Base-by-base conservation (phyloP, 805 yeast genomes). In the Groenewaldozyma tartarivorans region DNA sequence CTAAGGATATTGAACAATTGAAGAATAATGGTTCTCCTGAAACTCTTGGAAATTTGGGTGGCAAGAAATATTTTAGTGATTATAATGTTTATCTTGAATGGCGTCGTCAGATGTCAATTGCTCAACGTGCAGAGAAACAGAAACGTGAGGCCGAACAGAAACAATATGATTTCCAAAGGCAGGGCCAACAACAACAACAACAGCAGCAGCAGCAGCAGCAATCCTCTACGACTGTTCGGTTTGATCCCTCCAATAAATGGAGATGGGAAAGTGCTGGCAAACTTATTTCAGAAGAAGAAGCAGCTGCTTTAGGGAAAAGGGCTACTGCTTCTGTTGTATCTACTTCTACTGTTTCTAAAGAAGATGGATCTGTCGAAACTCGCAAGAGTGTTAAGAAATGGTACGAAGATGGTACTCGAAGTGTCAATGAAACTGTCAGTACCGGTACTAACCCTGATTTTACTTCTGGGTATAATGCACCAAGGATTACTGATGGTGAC, bases 61-160 rank as follows among this genome's bases (percentile, higher is more conserved):
- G 59, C 40, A 22, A 46, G 38, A 39, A 52, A 5, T 83, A 71
- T 58, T 87, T 85, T 64, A 66, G 67, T 19, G 79, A 74, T 40
- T 79, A 73, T 56, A 75, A 76, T 20, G 81, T 75, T 27, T 75
- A 71, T 46, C 60, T 87, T 55, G 72, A 72, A 42, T 86, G 92
- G 88, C 73, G 69, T 51, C 57, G 68, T n/a, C 63, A 67, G 32
- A 76, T 77, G 75, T 32, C 33, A 19, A 32, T 29, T 34, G 52
- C 46, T 16, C 41, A 36, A 34, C 38, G 24, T 32, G 42, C 39
- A 37, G 20, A 35, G 40, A 41, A 45, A 16, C 35, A 38, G 16
- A 35, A 35, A 34, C 13, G 29, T 9, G 29, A 24, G 19, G 15
- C 20, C 36, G 20, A 27, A 21, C 16, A 35, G 33, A 35, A 39